Conservation (phyloP, 306 rosid species). For the Hylodesmum podocarpum region DNA sequence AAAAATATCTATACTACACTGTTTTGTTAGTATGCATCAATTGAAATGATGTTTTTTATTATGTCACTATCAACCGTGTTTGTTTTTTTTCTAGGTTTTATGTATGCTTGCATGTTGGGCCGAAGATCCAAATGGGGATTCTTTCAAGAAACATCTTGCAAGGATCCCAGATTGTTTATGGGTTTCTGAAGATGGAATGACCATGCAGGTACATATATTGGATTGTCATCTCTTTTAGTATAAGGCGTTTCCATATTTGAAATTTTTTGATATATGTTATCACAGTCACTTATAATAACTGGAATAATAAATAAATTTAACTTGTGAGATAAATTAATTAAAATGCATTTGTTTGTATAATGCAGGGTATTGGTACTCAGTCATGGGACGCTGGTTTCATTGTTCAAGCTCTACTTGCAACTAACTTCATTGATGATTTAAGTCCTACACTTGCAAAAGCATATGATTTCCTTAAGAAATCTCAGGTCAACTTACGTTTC, state of each 20-base stretch:
- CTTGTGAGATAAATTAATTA: neutral
- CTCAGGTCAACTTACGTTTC: constrained; percentile 37
- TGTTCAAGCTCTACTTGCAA: constrained; percentile 54
- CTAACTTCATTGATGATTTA: constrained; percentile 42
- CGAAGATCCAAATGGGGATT: constrained; percentile 66
- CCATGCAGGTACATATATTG: constrained; percentile 44
- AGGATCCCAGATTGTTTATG: constrained; percentile 66
- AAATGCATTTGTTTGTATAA: neutral
- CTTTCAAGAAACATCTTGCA: constrained; percentile 64
- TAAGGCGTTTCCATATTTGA: too few species aligned
- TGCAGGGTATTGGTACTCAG: constrained; percentile 58
- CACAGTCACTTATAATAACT: neutral
- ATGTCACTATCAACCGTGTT: neutral
- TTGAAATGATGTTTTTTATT: neutral
- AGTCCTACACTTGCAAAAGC: constrained; percentile 43
- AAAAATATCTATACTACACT: neutral
- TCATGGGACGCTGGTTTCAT: constrained; percentile 53
- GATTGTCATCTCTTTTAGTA: too few species aligned
- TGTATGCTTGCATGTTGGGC: constrained; percentile 72
- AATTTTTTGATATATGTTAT: too few species aligned
- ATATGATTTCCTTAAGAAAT: constrained; percentile 54
- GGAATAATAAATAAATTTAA: neutral
- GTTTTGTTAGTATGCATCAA: neutral
- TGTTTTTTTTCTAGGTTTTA: constrained; percentile 33
- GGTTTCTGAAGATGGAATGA: constrained; percentile 78